These are phyloP conservation scores for Daldinia childiae DNA, from an alignment of 495 filamentous ascomycete genomes.

Conservation along the genomic window DNA sequence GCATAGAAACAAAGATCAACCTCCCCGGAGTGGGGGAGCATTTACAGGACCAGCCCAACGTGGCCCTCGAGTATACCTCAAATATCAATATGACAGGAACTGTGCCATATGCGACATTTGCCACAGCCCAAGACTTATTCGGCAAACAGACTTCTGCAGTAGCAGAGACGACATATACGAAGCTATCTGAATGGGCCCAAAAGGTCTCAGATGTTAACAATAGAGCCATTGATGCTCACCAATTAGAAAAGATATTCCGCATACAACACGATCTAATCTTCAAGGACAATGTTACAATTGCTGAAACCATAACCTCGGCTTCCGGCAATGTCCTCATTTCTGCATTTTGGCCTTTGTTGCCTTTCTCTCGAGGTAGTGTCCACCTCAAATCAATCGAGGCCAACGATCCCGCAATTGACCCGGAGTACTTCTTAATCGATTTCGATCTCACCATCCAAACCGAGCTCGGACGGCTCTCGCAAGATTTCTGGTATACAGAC, in stretches of 20 bases:
- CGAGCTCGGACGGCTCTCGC: slow-evolving; percentile 35
- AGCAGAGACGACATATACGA: slow-evolving; percentile 32
- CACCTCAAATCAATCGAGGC: slow-evolving; percentile 52
- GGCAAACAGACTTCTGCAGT: slow-evolving; percentile 38
- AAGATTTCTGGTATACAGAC: slow-evolving; percentile 42
- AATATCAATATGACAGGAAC: slow-evolving; percentile 26
- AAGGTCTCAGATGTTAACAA: slow-evolving; percentile 44
- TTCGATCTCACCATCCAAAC: slow-evolving; percentile 48
- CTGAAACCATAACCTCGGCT: slow-evolving; percentile 50
- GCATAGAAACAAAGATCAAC: slow-evolving; percentile 54
- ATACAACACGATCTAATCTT: slow-evolving; percentile 58
- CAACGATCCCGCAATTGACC: slow-evolving; percentile 47
- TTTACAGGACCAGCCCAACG: slow-evolving; percentile 58
- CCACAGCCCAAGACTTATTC: slow-evolving; percentile 41
- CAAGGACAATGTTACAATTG: slow-evolving; percentile 53
- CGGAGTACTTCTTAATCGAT: slow-evolving; percentile 46
- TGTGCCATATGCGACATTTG: slow-evolving; percentile 48
- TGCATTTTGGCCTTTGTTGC: slow-evolving; percentile 56
- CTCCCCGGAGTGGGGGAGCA: slow-evolving; percentile 60
- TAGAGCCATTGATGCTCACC: slow-evolving; percentile 37
- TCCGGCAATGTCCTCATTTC: slow-evolving; percentile 39
- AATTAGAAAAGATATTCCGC: slow-evolving; percentile 51
- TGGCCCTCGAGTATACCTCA: slow-evolving; percentile 25
- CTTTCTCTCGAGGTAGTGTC: slow-evolving; percentile 57
- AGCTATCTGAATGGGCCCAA: slow-evolving; percentile 45